A percentile compares a stretch with the other conserved stretches of the same genome.
Conservation (phyloP, 1,284 basidiomycete species). For the Inonotus obliquus region DNA sequence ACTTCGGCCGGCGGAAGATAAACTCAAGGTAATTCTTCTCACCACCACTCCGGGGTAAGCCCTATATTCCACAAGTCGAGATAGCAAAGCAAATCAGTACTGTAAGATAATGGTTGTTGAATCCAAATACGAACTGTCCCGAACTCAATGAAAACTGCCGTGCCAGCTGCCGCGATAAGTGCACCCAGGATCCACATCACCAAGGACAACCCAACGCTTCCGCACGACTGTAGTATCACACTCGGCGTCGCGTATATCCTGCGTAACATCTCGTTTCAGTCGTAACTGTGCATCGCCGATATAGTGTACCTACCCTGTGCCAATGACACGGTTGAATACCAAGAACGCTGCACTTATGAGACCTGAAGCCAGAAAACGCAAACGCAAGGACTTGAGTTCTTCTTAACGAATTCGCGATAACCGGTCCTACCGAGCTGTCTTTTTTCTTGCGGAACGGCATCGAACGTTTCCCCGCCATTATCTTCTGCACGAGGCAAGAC, state of each 20-base stretch:
- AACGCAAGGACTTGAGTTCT: neutral
- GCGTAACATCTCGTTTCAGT: neutral
- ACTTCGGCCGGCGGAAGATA: conserved; percentile 59
- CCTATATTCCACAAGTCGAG: conserved; percentile 36
- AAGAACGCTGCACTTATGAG: conserved; percentile 59
- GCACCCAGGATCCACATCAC: conserved; percentile 71
- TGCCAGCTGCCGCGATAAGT: conserved; percentile 55
- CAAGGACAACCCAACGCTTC: conserved; percentile 59
- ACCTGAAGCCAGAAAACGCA: conserved; percentile 30
- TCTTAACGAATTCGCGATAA: neutral
- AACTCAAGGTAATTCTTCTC: conserved; percentile 77
- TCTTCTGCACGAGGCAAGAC: neutral
- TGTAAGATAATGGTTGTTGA: neutral
- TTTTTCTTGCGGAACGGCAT: conserved; percentile 25
- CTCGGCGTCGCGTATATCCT: conserved; percentile 76
- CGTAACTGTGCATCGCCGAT: neutral
- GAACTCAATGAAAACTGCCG: conserved; percentile 69
- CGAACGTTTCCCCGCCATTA: conserved; percentile 19
- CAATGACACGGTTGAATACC: conserved; percentile 76
- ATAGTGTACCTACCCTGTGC: conserved; percentile 52
- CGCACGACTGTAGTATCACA: conserved; percentile 59
- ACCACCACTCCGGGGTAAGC: conserved; percentile 54
- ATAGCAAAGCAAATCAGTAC: neutral
- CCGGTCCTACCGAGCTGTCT: conserved; percentile 21
- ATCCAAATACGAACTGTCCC: conserved; percentile 52